Base-by-base conservation (phyloP, 441 rosid genomes). In the Caryocar brasiliense region DNA sequence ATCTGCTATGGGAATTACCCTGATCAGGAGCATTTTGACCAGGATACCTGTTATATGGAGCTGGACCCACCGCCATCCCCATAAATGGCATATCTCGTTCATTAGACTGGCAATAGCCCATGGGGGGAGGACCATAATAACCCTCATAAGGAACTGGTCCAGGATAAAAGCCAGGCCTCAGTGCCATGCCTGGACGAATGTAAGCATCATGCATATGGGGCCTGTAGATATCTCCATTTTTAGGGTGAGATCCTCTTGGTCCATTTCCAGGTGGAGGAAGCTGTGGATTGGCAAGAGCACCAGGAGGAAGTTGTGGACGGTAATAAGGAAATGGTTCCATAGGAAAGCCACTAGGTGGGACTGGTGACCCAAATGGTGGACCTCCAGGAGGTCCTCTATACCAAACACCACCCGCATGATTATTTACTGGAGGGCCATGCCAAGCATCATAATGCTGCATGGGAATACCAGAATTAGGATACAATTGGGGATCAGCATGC, bases 351-450 rank as follows among this genome's bases (percentile, higher is more conserved):
- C 93, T 79, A 46, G 93, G 90, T 25, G 79, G 75, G 66, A 79
- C 70, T 27, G 94, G 87, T 10, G 82, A 57, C 14, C 84, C 90
- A 69, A 76, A 89, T 25, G 95, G 80, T 21, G 82, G 91, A 32
- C 75, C 83, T 20, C 73, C 72, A n/a, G 80, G 83, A 68, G 86
- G 94, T 35, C 83, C 94, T 72, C 86, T 69, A 65, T 78, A 86
- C 99, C 99, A 89, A 61, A 70, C 82, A 66, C 86, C 90, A 61
- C 83, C 83, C 24, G 83, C 85, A 71, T 78, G 88, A 74, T 76
- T 82, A 76, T 77, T 93, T 36, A 83, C 73, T 14, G 85, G 91
- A 49, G 85, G 86, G 23, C 85, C 87, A 68, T 52, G 91, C 95
- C 91, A 93, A 49, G 77, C 63, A 64, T 76, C 89, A 66, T 58